These are phyloP conservation scores for Ceratocystis variospora DNA, from an alignment of 2,329 filamentous ascomycete genomes.

Conservation along the genomic window DNA sequence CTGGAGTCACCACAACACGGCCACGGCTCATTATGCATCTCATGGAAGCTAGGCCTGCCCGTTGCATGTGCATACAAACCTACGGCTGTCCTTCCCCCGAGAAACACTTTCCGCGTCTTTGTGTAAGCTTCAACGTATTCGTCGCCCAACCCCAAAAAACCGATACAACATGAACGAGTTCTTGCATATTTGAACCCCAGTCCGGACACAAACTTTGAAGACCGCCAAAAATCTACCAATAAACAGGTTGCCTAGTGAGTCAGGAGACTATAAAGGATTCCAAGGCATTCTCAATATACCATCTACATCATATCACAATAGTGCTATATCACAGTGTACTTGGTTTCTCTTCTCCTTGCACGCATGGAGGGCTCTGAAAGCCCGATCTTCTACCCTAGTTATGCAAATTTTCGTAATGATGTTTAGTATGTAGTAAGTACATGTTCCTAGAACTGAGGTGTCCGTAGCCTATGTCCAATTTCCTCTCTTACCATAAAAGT, in stretches of 20 bases:
- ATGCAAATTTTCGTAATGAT: background rate
- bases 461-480: background rate
- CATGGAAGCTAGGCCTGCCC: constrained; percentile 24
- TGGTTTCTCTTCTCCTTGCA: background rate
- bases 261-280: background rate
- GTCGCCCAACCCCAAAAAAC: constrained; percentile 24
- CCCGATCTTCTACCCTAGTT: background rate
- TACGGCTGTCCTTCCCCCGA: constrained; percentile 27
- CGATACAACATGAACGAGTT: constrained; percentile 25
- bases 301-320: background rate
- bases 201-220: background rate
- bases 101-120: constrained; percentile 27
- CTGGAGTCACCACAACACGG: too few species aligned
- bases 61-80: constrained; percentile 26
- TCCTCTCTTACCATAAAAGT: background rate
- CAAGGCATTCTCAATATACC: background rate
- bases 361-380: background rate
- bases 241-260: background rate
- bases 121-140: constrained; percentile 32
- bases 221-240: background rate
- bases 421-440: background rate
- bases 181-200: constrained; percentile 27
- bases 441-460: background rate
- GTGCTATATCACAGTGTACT: background rate
- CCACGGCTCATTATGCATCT: background rate